A percentile compares a stretch with the other conserved stretches of the same genome.
Evolutionary conservation across 139 green algal genomes (phyloP).

Genomic region (Tetratostichococcus sp.): DNA sequence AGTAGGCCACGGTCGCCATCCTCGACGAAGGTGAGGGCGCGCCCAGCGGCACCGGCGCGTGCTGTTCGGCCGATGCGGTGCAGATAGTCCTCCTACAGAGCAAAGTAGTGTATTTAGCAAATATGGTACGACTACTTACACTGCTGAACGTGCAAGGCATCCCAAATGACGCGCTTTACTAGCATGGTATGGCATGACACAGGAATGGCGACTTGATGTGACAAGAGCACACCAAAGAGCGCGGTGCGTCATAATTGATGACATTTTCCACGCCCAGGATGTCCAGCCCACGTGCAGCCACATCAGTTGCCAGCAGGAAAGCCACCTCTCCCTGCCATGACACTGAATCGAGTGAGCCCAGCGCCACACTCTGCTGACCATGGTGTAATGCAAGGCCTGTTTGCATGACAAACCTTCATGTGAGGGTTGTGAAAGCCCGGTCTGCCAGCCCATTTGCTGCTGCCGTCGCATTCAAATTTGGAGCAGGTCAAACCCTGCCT

Average conservation of each 20-base stretch:
- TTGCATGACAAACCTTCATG: too few relatives aligned
- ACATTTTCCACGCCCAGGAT: constrained; percentile 86
- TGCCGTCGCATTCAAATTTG: neutral
- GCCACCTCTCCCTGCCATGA: constrained; percentile 41
- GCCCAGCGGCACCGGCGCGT: constrained; percentile 77
- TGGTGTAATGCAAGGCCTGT: too few relatives aligned
- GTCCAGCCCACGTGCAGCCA: constrained; percentile 91
- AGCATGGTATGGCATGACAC: too few relatives aligned
- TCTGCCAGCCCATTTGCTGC: neutral
- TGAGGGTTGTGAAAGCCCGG: too few relatives aligned
- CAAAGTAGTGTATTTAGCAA: too few relatives aligned
- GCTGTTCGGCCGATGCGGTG: constrained; percentile 90
- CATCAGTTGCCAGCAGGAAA: constrained; percentile 84
- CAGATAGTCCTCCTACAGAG: constrained; percentile 55
- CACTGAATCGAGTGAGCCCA: neutral
- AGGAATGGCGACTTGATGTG: constrained; percentile 33
- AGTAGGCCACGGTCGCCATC: constrained; percentile 79
- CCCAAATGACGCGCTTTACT: too few relatives aligned
- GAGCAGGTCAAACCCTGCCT: too few relatives aligned
- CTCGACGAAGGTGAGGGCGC: constrained; percentile 81
- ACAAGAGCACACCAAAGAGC: constrained; percentile 29
- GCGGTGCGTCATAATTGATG: constrained; percentile 62
- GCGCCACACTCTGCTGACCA: neutral
- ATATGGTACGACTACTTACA: too few relatives aligned
- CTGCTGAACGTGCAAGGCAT: too few relatives aligned